A percentile compares a stretch with the other conserved stretches of the same genome.
phyloP scores from a whole-genome alignment of 768 basidiomycete genomes.

The Lactarius hatsudake region DNA sequence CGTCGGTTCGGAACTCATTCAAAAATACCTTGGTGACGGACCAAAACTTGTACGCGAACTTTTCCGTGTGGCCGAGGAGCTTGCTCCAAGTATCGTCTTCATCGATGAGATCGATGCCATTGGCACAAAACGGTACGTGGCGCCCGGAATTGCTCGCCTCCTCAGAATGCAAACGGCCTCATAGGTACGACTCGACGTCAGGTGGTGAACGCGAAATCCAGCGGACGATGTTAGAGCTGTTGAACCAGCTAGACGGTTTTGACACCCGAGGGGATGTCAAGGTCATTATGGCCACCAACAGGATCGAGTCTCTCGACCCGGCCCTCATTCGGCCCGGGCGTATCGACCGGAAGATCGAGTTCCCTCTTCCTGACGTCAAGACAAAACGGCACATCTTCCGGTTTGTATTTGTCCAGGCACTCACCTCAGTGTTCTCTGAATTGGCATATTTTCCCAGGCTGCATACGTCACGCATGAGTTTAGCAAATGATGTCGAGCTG shows the following conservation, averaged over 20 bases:
- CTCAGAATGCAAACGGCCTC: slow-evolving; percentile 6
- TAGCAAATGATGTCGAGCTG: slow-evolving; percentile 83
- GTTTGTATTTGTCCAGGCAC: slow-evolving; percentile 38
- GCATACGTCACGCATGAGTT: slow-evolving; percentile 93
- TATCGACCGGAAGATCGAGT: slow-evolving; percentile 98
- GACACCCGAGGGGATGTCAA: slow-evolving; percentile 99
- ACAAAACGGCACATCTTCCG: slow-evolving; percentile 99
- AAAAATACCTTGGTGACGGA: slow-evolving; percentile 98
- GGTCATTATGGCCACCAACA: slow-evolving; percentile 99
- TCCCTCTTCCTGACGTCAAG: slow-evolving; percentile 96
- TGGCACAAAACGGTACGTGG: slow-evolving; percentile 85
- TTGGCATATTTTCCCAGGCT: slow-evolving; percentile 44
- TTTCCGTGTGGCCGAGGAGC: slow-evolving; percentile 95
- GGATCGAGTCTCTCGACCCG: slow-evolving; percentile 95
- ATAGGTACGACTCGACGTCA: slow-evolving; percentile 95
- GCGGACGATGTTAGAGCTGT: slow-evolving; percentile 96
- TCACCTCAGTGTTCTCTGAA: slow-evolving; percentile 6
- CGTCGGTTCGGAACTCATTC: slow-evolving; percentile 96
- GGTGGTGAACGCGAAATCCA: slow-evolving; percentile 99
- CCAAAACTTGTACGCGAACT: slow-evolving; percentile 97
- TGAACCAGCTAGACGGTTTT: slow-evolving; percentile 99
- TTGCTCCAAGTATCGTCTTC: slow-evolving; percentile 98
- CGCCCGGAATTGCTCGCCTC: not conserved
- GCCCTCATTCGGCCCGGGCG: slow-evolving; percentile 97
- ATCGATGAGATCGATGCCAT: slow-evolving; percentile 97